A percentile compares a stretch with the other conserved stretches of the same genome.
phyloP scores from a whole-genome alignment of 306 rosid species.

The Quercus bicolor region DNA sequence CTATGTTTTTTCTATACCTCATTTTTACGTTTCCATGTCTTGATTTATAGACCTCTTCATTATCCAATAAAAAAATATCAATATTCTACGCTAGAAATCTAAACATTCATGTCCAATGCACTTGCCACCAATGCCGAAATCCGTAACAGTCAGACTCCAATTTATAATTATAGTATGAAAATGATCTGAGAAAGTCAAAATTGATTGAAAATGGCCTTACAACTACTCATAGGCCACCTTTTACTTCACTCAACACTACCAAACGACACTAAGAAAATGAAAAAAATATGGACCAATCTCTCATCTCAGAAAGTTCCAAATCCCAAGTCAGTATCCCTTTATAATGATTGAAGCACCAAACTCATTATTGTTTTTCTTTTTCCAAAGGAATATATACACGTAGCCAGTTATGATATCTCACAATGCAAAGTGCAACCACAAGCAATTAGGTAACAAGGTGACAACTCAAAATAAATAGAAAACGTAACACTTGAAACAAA shows the following conservation, averaged over 20 bases:
- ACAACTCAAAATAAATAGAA: slow-evolving; percentile 16
- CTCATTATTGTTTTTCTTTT: neutral
- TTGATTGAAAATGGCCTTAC: slow-evolving; percentile 40
- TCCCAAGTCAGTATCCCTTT: slow-evolving; percentile 33
- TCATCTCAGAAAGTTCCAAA: neutral
- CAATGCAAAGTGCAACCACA: slow-evolving; percentile 19
- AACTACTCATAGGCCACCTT: slow-evolving; percentile 48
- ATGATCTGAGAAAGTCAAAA: slow-evolving; percentile 11
- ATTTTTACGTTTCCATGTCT: neutral
- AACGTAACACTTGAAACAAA: slow-evolving; percentile 50
- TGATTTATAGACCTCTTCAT: too few species aligned
- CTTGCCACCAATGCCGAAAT: slow-evolving; percentile 1
- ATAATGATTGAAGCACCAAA: slow-evolving; percentile 30
- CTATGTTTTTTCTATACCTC: neutral
- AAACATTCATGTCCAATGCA: neutral
- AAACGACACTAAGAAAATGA: slow-evolving; percentile 18
- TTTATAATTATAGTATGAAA: neutral
- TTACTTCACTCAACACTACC: slow-evolving; percentile 53
- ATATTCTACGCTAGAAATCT: too few species aligned
- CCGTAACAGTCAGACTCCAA: neutral
- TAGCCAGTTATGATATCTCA: slow-evolving; percentile 4
- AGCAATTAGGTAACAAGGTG: slow-evolving; percentile 35
- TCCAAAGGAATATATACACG: slow-evolving; percentile 3
- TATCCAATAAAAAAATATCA: too few species aligned
- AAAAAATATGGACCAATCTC: slow-evolving; percentile 13